phyloP scores from a whole-genome alignment of 176 grass and related monocot genomes.

The Oryza rufipogon region DNA sequence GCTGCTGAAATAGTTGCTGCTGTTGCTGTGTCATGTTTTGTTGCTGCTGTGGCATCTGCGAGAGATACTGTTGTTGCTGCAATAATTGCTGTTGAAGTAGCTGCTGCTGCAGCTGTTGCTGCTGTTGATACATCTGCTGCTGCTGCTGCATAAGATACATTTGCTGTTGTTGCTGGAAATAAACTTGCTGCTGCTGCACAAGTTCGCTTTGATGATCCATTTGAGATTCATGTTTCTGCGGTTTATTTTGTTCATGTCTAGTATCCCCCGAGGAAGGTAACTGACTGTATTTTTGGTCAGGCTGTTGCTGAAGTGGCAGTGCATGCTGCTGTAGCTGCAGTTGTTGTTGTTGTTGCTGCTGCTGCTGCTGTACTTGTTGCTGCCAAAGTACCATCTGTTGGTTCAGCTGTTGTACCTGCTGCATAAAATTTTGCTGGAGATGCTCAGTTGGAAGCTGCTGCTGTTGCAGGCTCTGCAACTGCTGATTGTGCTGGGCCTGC shows the following conservation, averaged over 20 bases:
- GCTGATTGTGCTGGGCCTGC: constrained; percentile 76
- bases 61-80: constrained; percentile 46
- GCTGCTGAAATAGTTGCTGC: constrained; percentile 58
- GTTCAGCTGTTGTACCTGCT: constrained; percentile 57
- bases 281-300: constrained; percentile 35
- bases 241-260: constrained; percentile 44
- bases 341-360: background rate
- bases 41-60: constrained; percentile 35
- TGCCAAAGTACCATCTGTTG: constrained; percentile 74
- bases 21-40: constrained; percentile 47
- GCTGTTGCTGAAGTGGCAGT: constrained; percentile 55
- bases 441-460: constrained; percentile 69
- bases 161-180: constrained; percentile 71
- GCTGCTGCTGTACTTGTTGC: constrained; percentile 62
- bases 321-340: background rate
- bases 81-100: constrained; percentile 36
- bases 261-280: constrained; percentile 40
- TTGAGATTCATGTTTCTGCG: constrained; percentile 50
- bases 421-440: constrained; percentile 57
- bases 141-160: constrained; percentile 74
- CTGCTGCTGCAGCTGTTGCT: constrained; percentile 49
- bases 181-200: constrained; percentile 76
- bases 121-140: constrained; percentile 54
- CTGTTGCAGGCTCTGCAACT: constrained; percentile 70
- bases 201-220: constrained; percentile 48